Evolutionary conservation across 805 yeast species (phyloP).

Genomic region (Scheffersomyces ergatensis): DNA sequence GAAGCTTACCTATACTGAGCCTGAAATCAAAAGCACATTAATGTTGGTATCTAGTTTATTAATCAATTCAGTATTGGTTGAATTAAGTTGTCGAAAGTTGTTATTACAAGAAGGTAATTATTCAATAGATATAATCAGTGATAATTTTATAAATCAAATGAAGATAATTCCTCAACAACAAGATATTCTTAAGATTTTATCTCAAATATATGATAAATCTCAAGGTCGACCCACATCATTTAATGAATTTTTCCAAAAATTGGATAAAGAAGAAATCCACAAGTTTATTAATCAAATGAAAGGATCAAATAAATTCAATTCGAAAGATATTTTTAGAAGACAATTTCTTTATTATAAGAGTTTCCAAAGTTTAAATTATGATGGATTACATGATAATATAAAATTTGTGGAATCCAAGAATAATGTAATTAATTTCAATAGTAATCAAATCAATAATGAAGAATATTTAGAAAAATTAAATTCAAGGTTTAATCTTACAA

Average conservation of each 20-base stretch:
- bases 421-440: slow-evolving; percentile 9
- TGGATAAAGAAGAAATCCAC: slow-evolving; percentile 9
- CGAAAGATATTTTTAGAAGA: slow-evolving; percentile 18
- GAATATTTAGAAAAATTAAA: slow-evolving; percentile 20
- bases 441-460: slow-evolving; percentile 11
- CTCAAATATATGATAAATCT: slow-evolving; percentile 3
- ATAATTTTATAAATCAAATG: slow-evolving; percentile 14
- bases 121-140: neutral
- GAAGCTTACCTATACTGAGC: slow-evolving; percentile 8
- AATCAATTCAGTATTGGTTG: slow-evolving; percentile 24
- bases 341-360: slow-evolving; percentile 26
- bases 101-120: slow-evolving; percentile 6
- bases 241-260: slow-evolving; percentile 11
- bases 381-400: slow-evolving; percentile 24
- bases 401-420: slow-evolving; percentile 12
- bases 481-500: slow-evolving; percentile 12
- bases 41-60: slow-evolving; percentile 19
- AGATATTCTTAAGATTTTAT: slow-evolving; percentile 16
- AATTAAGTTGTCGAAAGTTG: slow-evolving; percentile 24
- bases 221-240: slow-evolving; percentile 9
- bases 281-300: slow-evolving; percentile 10
- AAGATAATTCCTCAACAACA: slow-evolving; percentile 12
- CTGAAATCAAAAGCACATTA: slow-evolving; percentile 20
- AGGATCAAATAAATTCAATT: slow-evolving; percentile 17
- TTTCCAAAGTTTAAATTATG: slow-evolving; percentile 29